Conservation (phyloP, 2,329 filamentous ascomycete genomes). For the Venturia nashicola region DNA sequence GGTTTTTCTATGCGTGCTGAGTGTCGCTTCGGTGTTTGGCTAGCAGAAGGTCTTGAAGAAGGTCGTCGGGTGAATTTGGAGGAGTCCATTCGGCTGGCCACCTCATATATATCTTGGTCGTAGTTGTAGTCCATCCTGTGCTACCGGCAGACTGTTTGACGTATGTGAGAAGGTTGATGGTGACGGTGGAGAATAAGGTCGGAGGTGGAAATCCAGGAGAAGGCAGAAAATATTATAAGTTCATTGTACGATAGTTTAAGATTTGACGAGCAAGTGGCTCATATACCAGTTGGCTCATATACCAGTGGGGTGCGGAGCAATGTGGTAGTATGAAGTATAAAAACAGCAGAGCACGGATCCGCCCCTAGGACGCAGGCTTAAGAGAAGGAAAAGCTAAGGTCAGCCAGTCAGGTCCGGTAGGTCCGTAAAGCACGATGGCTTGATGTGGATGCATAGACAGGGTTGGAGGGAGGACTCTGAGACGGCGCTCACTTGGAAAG, state of each 20-base stretch:
- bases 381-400: conserved; percentile 3
- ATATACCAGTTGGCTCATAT: background rate
- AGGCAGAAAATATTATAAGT: background rate
- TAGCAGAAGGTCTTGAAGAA: background rate
- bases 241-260: background rate
- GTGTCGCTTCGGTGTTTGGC: background rate
- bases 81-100: background rate
- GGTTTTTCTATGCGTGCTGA: conserved; percentile 7
- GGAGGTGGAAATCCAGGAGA: background rate
- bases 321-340: background rate
- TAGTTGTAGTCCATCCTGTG: background rate
- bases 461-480: conserved; percentile 1
- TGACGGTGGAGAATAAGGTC: background rate
- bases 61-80: background rate
- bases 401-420: conserved; percentile 2
- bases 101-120: background rate
- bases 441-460: conserved; percentile 2
- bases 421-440: background rate
- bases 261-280: background rate
- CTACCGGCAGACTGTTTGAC: too few relatives aligned
- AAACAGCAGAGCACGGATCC: conserved; percentile 1
- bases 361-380: background rate
- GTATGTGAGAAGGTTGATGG: too few relatives aligned
- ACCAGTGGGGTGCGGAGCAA: background rate
- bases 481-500: conserved; percentile 1